phyloP scores from a whole-genome alignment of 257 asterid genomes.

The Scutellaria barbata region DNA sequence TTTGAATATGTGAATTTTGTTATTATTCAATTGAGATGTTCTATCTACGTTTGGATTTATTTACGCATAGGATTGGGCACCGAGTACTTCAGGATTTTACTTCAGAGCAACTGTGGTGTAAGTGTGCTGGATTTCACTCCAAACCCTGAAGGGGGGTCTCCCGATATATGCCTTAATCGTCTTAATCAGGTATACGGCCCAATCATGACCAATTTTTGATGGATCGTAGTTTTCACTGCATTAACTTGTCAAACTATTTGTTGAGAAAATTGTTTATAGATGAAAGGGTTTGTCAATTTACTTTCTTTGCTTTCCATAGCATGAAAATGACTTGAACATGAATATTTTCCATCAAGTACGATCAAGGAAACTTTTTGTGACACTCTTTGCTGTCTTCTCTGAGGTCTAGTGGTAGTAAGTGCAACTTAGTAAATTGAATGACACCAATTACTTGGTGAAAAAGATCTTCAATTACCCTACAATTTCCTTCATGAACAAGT shows the following conservation, averaged over 20 bases:
- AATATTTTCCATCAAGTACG: not conserved
- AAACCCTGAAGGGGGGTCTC: slow-evolving; percentile 62
- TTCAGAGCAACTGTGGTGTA: slow-evolving; percentile 96
- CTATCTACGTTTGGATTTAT: slow-evolving; percentile 6
- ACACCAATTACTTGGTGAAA: not conserved
- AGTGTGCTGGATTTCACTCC: slow-evolving; percentile 95
- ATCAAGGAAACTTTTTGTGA: not conserved
- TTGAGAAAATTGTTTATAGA: slow-evolving; percentile 2
- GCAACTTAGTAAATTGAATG: not conserved
- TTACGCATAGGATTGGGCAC: slow-evolving; percentile 67
- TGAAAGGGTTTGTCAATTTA: not conserved
- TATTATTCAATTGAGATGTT: not conserved
- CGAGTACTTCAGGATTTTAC: slow-evolving; percentile 80
- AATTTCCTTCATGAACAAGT: slow-evolving; percentile 16
- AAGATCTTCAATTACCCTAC: not conserved
- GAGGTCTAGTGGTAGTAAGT: not conserved
- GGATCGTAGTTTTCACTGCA: not conserved
- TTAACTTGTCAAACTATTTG: not conserved
- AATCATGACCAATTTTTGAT: not conserved
- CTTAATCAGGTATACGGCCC: slow-evolving; percentile 72
- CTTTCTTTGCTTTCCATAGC: slow-evolving; percentile 3
- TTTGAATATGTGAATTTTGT: not conserved
- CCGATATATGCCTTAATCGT: slow-evolving; percentile 78
- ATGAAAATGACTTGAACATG: not conserved
- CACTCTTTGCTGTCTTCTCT: not conserved